Evolutionary conservation across 2,329 filamentous ascomycete genomes (phyloP).

Genomic region (Xylariaceae sp.): DNA sequence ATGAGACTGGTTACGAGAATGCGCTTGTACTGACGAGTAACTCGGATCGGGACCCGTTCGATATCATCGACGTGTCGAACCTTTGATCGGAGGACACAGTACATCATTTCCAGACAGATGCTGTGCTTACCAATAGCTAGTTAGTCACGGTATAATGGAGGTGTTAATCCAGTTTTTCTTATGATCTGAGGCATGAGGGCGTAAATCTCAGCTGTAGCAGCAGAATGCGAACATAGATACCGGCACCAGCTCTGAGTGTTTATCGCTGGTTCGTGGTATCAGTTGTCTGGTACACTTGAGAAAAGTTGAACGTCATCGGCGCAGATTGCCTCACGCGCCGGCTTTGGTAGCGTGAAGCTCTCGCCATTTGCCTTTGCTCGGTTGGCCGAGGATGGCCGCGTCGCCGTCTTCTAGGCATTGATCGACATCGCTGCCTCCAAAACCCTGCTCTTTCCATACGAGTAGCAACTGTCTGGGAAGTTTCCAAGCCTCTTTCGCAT

Average conservation of each 20-base stretch:
- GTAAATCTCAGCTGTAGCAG: background rate
- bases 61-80: constrained; percentile 55
- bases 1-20: constrained; percentile 41
- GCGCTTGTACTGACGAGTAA: constrained; percentile 66
- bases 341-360: constrained; percentile 13
- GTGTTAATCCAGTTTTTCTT: background rate
- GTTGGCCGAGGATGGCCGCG: constrained; percentile 38
- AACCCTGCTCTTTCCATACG: constrained; percentile 49
- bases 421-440: constrained; percentile 52
- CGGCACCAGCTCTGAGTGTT: too few species aligned
- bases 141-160: background rate
- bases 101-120: background rate
- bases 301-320: background rate
- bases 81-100: constrained; percentile 24
- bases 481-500: constrained; percentile 55
- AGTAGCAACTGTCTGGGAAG: constrained; percentile 47
- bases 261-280: background rate
- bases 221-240: background rate
- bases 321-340: constrained; percentile 15
- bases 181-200: background rate
- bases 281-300: background rate
- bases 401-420: constrained; percentile 51
- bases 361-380: constrained; percentile 28
- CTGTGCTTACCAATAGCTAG: background rate
- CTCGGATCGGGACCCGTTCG: constrained; percentile 81